Evolutionary conservation across 306 rosid genomes (phyloP), one percentile per base, ranked within the genome.

Genomic region (Sicyos baderoa): DNA sequence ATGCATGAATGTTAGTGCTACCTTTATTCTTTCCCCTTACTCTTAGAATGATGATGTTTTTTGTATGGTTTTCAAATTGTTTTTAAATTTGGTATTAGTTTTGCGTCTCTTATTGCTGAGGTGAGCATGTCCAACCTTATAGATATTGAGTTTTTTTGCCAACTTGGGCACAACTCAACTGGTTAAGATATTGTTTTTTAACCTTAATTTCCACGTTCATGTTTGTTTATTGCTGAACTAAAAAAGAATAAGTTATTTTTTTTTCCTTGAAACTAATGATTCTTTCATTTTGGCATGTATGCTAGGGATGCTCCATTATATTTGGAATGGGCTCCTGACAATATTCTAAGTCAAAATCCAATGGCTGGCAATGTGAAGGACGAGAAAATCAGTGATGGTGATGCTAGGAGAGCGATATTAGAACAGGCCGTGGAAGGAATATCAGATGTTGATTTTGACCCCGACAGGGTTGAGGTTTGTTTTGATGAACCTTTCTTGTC

Each of bases 241-340:
- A 6, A 1, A 58, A 62, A 40, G 35, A 69, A 25, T 25, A 35
- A 27, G 29, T 17, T 9, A 9, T 0, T 9, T 40, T 27, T 69
- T 21, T 17, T 10, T 5, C 7, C 61, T 6, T 48, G 45, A 42
- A 54, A 50, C 21, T 79, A 75, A 75, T 32, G 15, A 35, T 67
- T 54, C 50, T 45, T 65, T 63, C 51, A 18, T 76, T 60, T 56
- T 65, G 40, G 14, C 55, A 49, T 78, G n/a, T 70, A 74, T 72
- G 56, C 69, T 65, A 93, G 99, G 85, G 97, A 86, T 85, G 87
- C 84, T 54, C 99, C 99, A 6, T 77, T 89, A 61, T 93, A 89
- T 81, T 80, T 93, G 87, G 97, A 93, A 75, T 88, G 97, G 97
- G 97, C 97, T 71, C 99, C 99, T 65, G 82, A 78, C 51, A 73